Percentiles rank a stretch among this genome's conserved stretches.
Conservation (phyloP, 495 filamentous ascomycete genomes). For the Talaromyces wortmannii region DNA sequence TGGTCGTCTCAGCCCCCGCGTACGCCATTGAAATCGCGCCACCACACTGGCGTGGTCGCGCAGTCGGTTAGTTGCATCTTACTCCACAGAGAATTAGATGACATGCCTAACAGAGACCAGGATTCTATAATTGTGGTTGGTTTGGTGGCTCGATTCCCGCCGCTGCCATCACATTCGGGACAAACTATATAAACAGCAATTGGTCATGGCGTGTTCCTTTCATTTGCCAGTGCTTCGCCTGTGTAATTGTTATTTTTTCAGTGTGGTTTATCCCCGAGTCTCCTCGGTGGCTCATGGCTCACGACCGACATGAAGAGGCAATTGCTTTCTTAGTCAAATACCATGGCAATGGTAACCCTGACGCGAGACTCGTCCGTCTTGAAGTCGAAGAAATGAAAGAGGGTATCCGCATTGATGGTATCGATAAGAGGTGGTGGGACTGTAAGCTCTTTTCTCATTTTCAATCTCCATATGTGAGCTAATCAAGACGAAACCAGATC, state of each 20-base stretch:
- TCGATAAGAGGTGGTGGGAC: conserved; percentile 57
- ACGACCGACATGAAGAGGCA: conserved; percentile 51
- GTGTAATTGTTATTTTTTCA: conserved; percentile 12
- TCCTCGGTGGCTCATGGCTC: conserved; percentile 41
- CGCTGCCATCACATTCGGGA: conserved; percentile 23
- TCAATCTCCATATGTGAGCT: neutral
- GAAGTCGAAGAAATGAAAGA: conserved; percentile 53
- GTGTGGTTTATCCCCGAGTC: conserved; percentile 7
- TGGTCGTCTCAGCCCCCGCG: conserved; percentile 65
- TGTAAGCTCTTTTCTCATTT: conserved; percentile 18
- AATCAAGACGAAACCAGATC: conserved; percentile 2
- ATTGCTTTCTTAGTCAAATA: conserved; percentile 44
- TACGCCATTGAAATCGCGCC: conserved; percentile 75
- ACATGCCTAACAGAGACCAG: neutral
- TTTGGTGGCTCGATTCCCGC: conserved; percentile 50
- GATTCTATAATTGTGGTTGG: conserved; percentile 54
- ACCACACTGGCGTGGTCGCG: conserved; percentile 59
- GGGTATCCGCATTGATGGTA: conserved; percentile 39
- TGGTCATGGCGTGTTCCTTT: conserved; percentile 52
- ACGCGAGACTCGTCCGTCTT: conserved; percentile 48
- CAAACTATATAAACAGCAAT: conserved; percentile 25
- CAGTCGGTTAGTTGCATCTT: conserved; percentile 32
- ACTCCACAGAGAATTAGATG: neutral
- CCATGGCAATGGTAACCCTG: conserved; percentile 48
- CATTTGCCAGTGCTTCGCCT: conserved; percentile 55